A percentile compares a stretch with the other conserved stretches of the same genome.
These are phyloP conservation scores for Neurospora sp. DNA, from an alignment of 495 filamentous ascomycete genomes.

Conservation along the genomic window DNA sequence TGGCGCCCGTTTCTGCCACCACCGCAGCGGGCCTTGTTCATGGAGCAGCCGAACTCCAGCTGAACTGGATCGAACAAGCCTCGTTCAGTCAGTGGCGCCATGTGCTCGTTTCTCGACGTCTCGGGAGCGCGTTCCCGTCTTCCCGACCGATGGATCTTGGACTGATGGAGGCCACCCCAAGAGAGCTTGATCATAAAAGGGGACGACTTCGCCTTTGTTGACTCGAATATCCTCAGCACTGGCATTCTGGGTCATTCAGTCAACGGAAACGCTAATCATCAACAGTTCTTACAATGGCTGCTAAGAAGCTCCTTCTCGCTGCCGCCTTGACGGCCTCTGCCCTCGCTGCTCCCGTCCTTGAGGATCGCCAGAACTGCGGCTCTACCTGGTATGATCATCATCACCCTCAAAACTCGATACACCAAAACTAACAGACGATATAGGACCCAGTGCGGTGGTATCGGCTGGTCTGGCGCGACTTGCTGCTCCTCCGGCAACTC, in stretches of 20 bases:
- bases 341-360: conserved; percentile 30
- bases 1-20: neutral
- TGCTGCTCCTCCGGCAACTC: conserved; percentile 34
- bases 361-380: conserved; percentile 31
- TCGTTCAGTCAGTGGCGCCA: neutral
- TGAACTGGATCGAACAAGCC: neutral
- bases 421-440: neutral
- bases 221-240: neutral
- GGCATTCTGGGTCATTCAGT: neutral
- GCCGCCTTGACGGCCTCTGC: conserved; percentile 24
- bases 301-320: conserved; percentile 18
- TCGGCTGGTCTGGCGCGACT: conserved; percentile 34
- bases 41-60: neutral
- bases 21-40: neutral
- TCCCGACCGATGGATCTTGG: conserved; percentile 9
- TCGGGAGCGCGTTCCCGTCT: conserved; percentile 13
- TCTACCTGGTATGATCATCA: conserved; percentile 19
- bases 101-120: neutral
- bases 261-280: neutral
- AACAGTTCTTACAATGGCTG: conserved; percentile 14
- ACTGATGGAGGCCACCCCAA: neutral
- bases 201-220: neutral
- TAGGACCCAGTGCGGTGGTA: conserved; percentile 43
- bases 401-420: neutral
- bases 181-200: neutral